These are phyloP conservation scores for Nemania diffusa DNA, from an alignment of 2,329 filamentous ascomycete genomes.

Conservation along the genomic window DNA sequence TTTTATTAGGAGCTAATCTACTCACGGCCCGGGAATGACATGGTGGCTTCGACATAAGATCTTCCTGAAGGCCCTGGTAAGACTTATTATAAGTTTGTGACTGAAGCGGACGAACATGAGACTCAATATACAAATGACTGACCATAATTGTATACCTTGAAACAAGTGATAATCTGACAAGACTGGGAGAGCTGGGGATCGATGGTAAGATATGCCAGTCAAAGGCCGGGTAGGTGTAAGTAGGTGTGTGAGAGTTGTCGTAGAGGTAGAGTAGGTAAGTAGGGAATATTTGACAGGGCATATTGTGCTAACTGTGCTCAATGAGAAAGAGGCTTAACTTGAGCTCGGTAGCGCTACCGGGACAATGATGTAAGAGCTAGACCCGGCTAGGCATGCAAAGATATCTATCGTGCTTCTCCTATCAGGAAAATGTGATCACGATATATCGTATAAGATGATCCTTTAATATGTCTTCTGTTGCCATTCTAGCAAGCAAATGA, in stretches of 20 bases:
- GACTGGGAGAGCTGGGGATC: not conserved
- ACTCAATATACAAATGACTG: conserved; percentile 10
- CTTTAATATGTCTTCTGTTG: too few species aligned
- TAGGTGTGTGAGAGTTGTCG: not conserved
- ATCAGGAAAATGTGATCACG: too few species aligned
- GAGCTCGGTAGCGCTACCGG: not conserved
- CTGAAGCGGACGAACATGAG: not conserved
- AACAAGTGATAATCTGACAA: not conserved
- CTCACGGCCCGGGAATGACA: conserved; percentile 87
- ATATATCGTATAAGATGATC: too few species aligned
- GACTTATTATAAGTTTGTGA: not conserved
- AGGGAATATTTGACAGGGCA: not conserved
- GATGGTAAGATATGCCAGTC: not conserved
- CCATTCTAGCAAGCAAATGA: too few species aligned
- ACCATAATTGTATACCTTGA: conserved; percentile 38
- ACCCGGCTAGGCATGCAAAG: not conserved
- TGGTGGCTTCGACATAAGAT: conserved; percentile 78
- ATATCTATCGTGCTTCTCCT: not conserved
- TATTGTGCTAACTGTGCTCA: not conserved
- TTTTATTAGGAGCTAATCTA: conserved; percentile 35
- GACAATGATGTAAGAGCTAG: not conserved
- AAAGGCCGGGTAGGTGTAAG: not conserved
- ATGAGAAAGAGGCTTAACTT: not conserved
- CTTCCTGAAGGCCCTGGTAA: conserved; percentile 65
- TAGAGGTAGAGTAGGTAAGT: not conserved